Conservation (phyloP, 768 basidiomycete genomes). For the Thelephora aurantiotincta region DNA sequence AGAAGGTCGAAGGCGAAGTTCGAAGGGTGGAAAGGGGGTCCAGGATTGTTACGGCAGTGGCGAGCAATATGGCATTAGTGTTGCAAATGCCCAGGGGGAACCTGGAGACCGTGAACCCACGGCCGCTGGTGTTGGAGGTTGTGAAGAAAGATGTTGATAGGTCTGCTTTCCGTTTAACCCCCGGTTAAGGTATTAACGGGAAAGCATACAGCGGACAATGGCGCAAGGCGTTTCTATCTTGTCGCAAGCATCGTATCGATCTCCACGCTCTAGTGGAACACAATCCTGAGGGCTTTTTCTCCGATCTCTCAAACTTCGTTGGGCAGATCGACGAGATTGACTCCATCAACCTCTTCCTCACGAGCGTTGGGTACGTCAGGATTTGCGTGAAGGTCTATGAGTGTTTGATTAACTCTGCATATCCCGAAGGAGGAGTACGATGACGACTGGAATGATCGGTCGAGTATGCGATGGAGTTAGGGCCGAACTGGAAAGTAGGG, state of each 20-base stretch:
- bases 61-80: conserved; percentile 79
- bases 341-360: conserved; percentile 84
- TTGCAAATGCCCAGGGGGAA: conserved; percentile 98
- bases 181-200: background rate
- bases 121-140: conserved; percentile 80
- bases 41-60: conserved; percentile 76
- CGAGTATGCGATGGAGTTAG: conserved; percentile 70
- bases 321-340: conserved; percentile 85
- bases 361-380: conserved; percentile 56
- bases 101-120: conserved; percentile 87
- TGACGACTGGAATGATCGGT: conserved; percentile 43
- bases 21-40: conserved; percentile 85
- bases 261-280: conserved; percentile 81
- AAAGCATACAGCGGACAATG: conserved; percentile 44
- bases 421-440: conserved; percentile 40
- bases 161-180: conserved; percentile 28
- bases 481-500: conserved; percentile 50
- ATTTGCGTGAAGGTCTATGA: background rate
- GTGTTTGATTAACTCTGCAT: conserved; percentile 1
- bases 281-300: conserved; percentile 51
- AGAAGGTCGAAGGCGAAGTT: conserved; percentile 36
- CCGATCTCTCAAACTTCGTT: conserved; percentile 50
- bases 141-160: conserved; percentile 61
- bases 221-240: conserved; percentile 79
- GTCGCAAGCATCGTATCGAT: conserved; percentile 89